Evolutionary conservation across 2,329 filamentous ascomycete genomes (phyloP).

Genomic region (Cladobotryum mycophilum): DNA sequence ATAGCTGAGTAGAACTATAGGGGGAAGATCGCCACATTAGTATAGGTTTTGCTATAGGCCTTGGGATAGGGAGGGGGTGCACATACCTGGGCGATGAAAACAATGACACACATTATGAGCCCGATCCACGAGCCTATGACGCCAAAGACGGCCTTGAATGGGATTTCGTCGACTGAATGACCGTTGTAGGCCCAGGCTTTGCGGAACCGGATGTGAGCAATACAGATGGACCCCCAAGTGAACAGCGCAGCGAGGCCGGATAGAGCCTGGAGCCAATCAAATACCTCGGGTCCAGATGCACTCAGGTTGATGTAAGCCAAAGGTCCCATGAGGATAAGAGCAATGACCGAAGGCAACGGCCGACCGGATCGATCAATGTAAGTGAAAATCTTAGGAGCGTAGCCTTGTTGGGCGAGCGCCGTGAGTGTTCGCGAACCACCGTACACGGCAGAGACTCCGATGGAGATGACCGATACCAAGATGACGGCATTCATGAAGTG

Average conservation of each 20-base stretch:
- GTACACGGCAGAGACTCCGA: constrained; percentile 49
- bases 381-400: constrained; percentile 46
- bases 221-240: constrained; percentile 60
- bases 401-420: constrained; percentile 50
- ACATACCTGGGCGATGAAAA: constrained; percentile 44
- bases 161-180: constrained; percentile 56
- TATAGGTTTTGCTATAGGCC: background rate
- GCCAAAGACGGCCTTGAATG: constrained; percentile 55
- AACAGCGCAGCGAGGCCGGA: constrained; percentile 58
- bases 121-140: constrained; percentile 58
- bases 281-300: constrained; percentile 44
- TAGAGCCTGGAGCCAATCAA: constrained; percentile 59
- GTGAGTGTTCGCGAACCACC: constrained; percentile 50
- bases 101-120: constrained; percentile 47
- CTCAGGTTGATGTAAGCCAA: constrained; percentile 42
- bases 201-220: constrained; percentile 63
- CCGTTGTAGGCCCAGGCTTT: constrained; percentile 52
- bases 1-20: constrained; percentile 43
- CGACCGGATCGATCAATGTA: constrained; percentile 50
- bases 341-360: constrained; percentile 39
- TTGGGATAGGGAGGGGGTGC: constrained; percentile 14
- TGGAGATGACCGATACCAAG: constrained; percentile 47
- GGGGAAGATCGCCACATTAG: constrained; percentile 1
- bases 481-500: constrained; percentile 50
- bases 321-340: constrained; percentile 40